Evolutionary conservation across 2,329 filamentous ascomycete genomes (phyloP), one percentile per base, ranked within the genome.

Genomic region (Alternaria angustiovoidea): DNA sequence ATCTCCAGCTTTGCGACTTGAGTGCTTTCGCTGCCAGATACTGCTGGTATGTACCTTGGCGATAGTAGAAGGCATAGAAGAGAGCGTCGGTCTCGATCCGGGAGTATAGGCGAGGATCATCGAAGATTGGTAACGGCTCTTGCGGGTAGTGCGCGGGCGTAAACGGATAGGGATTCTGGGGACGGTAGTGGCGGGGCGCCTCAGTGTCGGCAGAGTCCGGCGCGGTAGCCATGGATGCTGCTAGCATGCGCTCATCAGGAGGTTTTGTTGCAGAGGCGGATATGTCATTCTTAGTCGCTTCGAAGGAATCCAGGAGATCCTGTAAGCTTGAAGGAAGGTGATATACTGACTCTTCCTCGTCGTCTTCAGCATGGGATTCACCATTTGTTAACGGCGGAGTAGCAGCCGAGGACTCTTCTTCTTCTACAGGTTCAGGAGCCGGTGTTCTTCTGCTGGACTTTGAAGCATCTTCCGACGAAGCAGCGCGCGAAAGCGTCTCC

Each of bases 51-150:
- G 93, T 94, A 26, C 93, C 93, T 80, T 99, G 95, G 70, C 94
- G 93, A 83, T 99, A 99, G 84, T 99, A 99, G 81, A 99, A 99
- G 46, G 97, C 91, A 81, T 99, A 99, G 81, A 99, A 99, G 9
- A 99, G 85, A 30, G 94, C 97, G 75, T 99, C 95, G 0, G 94
- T 93, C 73, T 99, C 95, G 62, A 99, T 94, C 59, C 92, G 87
- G 26, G 87, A 87, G 80, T 97, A 99, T 62, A 99, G 81, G 47
- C 91, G 86, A 34, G 93, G 91, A 78, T 99, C 93, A 70, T 97
- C 93, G 70, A 98, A 94, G 66, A 98, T 93, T 2, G 91, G 83
- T 42, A 97, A 84, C n/a, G 94, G 91, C 75, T 97, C 93, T 75
- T 96, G 93, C 7, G 95, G 95, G 78, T 96, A 99, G 68, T 95